Evolutionary conservation across 106 monocot genomes (phyloP), one percentile per base, ranked within the genome.

Genomic region (Acorus calamus): DNA sequence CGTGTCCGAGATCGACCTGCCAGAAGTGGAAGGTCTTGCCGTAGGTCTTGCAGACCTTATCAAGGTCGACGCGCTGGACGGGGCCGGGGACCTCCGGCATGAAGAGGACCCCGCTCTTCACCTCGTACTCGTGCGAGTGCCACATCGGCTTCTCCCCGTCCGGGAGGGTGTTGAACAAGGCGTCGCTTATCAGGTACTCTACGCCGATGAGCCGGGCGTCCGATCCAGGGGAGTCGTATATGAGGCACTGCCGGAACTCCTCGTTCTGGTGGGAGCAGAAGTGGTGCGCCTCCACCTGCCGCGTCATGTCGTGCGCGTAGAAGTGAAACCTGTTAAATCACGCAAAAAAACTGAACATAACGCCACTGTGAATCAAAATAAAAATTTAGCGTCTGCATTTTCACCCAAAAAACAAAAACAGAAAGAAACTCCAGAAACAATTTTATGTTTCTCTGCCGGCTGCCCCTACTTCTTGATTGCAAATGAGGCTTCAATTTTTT

Each of bases 121-220:
- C 93, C 72, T 93, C 93, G 83, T 72, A 93, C 81, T 93, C 85
- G 63, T 93, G 93, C 9, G 93, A 89, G 69, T 93, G 93, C 93
- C 89, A 89, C 55, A 93, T 68, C 12, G 69, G 86, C 77, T 93
- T 93, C 89, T 93, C 93, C 11, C 77, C 80, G 66, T 89, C 93
- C 11, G 89, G 83, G 13, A 93, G 76, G 12, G 81, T 59, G 46
- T 89, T 78, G 73, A 89, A 89, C 51, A 89, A 57, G 47, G n/a
- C 10, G 58, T 88, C 83, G 10, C 68, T 28, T 14, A 93, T 58
- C 12, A 93, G 50, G 80, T 93, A 93, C 78, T 93, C 93, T n/a
- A 93, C 78, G 55, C 93, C 88, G 71, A 89, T 93, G n/a, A 93
- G 83, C 2, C 71, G 75, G 7, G 83, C 86, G 47, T 51, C 69